Base-by-base conservation (phyloP, 2,329 filamentous ascomycete genomes). In the Fusarium graminum region DNA sequence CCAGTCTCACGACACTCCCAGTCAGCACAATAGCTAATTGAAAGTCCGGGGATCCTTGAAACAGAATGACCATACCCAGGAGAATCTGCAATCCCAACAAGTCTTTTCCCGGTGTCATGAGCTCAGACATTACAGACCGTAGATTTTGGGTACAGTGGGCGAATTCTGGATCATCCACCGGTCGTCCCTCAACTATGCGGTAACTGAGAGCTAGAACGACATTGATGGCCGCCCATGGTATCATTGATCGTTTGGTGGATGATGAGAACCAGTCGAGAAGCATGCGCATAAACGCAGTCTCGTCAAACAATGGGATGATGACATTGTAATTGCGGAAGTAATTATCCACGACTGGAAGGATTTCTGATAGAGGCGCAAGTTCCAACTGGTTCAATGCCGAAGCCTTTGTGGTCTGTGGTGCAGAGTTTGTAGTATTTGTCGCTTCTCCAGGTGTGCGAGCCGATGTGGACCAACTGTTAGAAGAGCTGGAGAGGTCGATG, bases 151-250 rank as follows among this genome's bases (percentile, higher is more conserved):
- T 58, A 26, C 72, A 78, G 40, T 68, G 59, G 2, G 74, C 56
- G 14, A 69, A 59, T 6, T 45, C 13, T n/a, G 59, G 51, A 9
- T 72, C 59, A 7, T 69, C 53, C n/a, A 61, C 58, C 14, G 68
- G 41, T 7, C 69, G 63, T 12, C 62, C 50, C 3, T 74, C 59
- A 3, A 72, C 54, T 8, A 68, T 22, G 6, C 67, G 68, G 42
- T 77, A 74, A 4, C 64, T 74, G 4, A 79, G 59, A 3, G 77
- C 76, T 9, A 80, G 52, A 8, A 77, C 76, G 11, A 76, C 68
- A 32, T 78, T 78, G 55, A 80, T 75, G 9, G 75, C 73, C 2
- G 76, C 77, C 72, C 76, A 78, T 1, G 65, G 46, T 0, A 71
- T 66, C 19, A 67, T 68, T 1, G 67, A 64, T 6, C 69, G 36